Evolutionary conservation across 129 eudicot genomes (phyloP), one percentile per base, ranked within the genome.

Genomic region (Lonicera japonica): DNA sequence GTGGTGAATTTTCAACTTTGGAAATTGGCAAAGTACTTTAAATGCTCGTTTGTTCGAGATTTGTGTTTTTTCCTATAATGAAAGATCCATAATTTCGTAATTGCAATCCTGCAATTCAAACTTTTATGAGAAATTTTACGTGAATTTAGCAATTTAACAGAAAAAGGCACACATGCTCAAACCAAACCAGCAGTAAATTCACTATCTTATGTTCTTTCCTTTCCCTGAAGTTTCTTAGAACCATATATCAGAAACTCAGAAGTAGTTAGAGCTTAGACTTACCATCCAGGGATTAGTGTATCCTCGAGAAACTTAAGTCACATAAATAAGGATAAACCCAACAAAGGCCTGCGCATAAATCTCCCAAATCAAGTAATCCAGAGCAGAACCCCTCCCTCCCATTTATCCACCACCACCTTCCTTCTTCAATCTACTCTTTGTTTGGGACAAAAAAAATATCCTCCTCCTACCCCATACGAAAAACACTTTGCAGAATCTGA

Each of bases 231-330:
- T 3, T 43, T 29, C 36, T 29, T 29, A 29, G 36, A 29, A 29
- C 36, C 36, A 29, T 29, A 6, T 29, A 29, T 1, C 58, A 39
- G 12, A 53, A 67, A 67, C 45, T 70, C 29, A 52, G 38, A 55
- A 47, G 40, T 22, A n/a, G 69, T 17, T 57, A 1, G 60, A 59
- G 51, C 39, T 23, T 50, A 58, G 25, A 47, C 80, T 78, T 63
- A 92, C 98, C 98, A 80, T 92, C 98, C 54, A 39, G 39, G 91
- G 77, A 80, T 82, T 83, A 23, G 98, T 87, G 54, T 47, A 29
- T 21, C 73, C 96, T 68, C n/a, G 14, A 4, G 86, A 80, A 70
- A 75, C 19, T 23, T 69, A 70, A 61, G 66, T 68, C 59, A 65
- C 23, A 39, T 16, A 80, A 54, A 77, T 36, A 67, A 81, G 54